Percentiles rank a stretch among this genome's conserved stretches.
Conservation (phyloP, 495 filamentous ascomycete genomes). For the Neurospora sublineolata region DNA sequence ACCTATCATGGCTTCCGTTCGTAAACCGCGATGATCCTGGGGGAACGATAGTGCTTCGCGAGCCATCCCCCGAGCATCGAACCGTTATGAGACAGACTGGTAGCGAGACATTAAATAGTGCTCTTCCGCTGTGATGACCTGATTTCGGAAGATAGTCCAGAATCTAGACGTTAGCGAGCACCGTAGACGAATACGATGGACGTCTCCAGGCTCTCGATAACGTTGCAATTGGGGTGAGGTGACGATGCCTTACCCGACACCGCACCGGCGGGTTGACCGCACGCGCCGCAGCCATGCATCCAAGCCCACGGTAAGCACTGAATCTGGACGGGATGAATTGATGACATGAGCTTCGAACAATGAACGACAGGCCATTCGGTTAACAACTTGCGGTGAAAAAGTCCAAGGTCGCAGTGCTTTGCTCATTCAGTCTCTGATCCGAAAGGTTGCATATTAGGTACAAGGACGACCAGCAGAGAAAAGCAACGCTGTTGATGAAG, state of each 20-base stretch:
- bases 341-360: background rate
- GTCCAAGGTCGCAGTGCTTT: background rate
- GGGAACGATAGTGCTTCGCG: background rate
- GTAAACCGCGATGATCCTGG: background rate
- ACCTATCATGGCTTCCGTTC: background rate
- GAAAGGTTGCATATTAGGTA: background rate
- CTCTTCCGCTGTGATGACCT: background rate
- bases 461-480: background rate
- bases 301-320: background rate
- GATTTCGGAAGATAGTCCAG: background rate
- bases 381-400: background rate
- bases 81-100: background rate
- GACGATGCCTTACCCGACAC: background rate
- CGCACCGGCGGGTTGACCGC: background rate
- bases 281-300: background rate
- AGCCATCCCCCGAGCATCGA: background rate
- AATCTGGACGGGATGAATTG: background rate
- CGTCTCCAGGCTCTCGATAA: background rate
- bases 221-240: background rate
- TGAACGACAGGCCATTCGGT: background rate
- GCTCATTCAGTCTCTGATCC: background rate
- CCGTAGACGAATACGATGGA: background rate
- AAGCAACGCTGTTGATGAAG: background rate
- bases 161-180: background rate
- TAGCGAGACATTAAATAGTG: background rate